Percentiles rank a stretch among this genome's conserved stretches.
These are phyloP conservation scores for Epithemia pelagica DNA, from an alignment of 108 stramenopile genomes.

Conservation along the genomic window DNA sequence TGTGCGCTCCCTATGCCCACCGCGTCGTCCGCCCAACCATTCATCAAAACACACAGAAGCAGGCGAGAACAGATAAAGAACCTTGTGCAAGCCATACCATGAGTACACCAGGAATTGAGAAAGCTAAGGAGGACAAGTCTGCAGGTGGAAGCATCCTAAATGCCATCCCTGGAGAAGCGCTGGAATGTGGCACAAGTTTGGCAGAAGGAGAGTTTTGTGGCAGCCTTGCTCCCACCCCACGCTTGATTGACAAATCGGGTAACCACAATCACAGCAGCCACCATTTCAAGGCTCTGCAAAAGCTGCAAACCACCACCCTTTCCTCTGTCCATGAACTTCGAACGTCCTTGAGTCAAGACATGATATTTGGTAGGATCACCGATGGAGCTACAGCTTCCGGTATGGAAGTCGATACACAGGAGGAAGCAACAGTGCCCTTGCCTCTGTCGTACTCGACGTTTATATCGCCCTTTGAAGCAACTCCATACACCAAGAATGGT, in stretches of 20 bases:
- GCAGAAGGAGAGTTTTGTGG: slow-evolving; percentile 16
- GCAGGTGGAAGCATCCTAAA: too few relatives aligned
- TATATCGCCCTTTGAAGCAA: slow-evolving; percentile 25
- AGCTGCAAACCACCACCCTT: neutral
- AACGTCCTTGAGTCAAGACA: neutral
- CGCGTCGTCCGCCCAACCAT: too few relatives aligned
- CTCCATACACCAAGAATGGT: neutral
- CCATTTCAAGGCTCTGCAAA: too few relatives aligned
- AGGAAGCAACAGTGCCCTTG: neutral
- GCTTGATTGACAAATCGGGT: neutral
- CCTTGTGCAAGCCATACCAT: too few relatives aligned
- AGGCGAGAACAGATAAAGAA: too few relatives aligned
- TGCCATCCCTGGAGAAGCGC: slow-evolving; percentile 6
- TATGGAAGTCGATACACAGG: neutral
- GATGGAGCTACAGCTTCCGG: too few relatives aligned
- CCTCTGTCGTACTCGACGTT: slow-evolving; percentile 11
- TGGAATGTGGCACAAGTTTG: slow-evolving; percentile 25
- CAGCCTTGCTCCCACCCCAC: neutral
- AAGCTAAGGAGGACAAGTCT: too few relatives aligned
- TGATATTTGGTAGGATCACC: neutral
- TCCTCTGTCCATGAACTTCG: neutral
- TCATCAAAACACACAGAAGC: too few relatives aligned
- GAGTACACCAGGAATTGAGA: too few relatives aligned
- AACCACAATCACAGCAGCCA: too few relatives aligned
- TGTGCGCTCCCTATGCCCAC: too few relatives aligned